phyloP scores from a whole-genome alignment of 352 stramenopile species.

The Peronospora destructor region DNA sequence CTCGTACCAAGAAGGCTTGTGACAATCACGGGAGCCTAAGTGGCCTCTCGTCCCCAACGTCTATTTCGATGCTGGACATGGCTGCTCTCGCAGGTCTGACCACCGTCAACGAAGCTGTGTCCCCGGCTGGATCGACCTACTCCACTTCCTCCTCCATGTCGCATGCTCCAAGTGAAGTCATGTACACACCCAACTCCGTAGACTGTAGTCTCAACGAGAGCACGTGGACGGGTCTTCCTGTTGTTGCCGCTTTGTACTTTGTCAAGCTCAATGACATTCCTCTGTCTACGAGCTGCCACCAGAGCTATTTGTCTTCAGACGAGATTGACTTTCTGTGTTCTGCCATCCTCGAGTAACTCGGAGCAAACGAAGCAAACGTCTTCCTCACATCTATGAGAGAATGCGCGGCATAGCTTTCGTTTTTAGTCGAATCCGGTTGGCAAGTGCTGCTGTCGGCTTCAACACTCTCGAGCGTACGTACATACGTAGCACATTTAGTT shows the following conservation, averaged over 20 bases:
- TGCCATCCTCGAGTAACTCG: constrained; percentile 61
- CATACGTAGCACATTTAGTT: background rate
- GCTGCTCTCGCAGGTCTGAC: constrained; percentile 23
- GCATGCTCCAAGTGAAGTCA: constrained; percentile 35
- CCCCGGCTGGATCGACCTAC: constrained; percentile 17
- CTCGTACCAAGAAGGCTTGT: constrained; percentile 43
- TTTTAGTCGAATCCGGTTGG: constrained; percentile 17
- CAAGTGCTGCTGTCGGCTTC: constrained; percentile 52
- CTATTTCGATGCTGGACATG: constrained; percentile 32
- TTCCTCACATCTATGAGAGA: constrained; percentile 10
- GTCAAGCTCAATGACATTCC: constrained; percentile 21
- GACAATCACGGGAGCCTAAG: constrained; percentile 7
- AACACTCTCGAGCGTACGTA: constrained; percentile 9
- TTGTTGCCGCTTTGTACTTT: constrained; percentile 18
- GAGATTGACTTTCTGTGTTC: constrained; percentile 84
- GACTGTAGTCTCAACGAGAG: constrained; percentile 42
- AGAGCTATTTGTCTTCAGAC: constrained; percentile 63
- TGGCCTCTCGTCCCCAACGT: constrained; percentile 16
- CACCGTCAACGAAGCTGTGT: constrained; percentile 18
- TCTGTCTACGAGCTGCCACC: constrained; percentile 22
- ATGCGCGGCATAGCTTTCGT: constrained; percentile 1
- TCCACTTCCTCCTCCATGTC: constrained; percentile 27
- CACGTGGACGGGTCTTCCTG: constrained; percentile 51
- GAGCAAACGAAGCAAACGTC: background rate
- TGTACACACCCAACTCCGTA: constrained; percentile 66